Conservation (phyloP, 495 filamentous ascomycete genomes). For the Neurospora sp. region DNA sequence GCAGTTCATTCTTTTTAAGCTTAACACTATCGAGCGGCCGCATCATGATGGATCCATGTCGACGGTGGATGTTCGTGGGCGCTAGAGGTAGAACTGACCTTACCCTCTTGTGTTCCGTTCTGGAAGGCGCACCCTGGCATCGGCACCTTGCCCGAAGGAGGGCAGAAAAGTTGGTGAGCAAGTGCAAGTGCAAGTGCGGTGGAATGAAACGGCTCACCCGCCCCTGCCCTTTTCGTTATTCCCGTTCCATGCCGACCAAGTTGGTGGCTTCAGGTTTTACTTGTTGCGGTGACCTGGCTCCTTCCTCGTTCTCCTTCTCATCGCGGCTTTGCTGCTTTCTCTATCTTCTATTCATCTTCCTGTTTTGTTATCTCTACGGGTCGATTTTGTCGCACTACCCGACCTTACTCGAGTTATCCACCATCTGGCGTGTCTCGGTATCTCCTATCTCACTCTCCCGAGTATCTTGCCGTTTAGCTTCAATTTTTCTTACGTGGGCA, state of each 20-base stretch:
- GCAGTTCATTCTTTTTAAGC: background rate
- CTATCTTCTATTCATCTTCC: background rate
- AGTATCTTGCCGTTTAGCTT: background rate
- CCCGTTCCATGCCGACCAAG: background rate
- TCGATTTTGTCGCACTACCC: background rate
- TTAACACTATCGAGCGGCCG: background rate
- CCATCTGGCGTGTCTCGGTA: background rate
- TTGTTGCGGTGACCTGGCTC: background rate
- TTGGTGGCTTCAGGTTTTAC: background rate
- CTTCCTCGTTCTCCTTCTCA: background rate
- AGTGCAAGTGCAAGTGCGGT: background rate
- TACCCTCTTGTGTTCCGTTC: background rate
- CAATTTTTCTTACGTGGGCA: background rate
- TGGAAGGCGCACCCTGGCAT: background rate
- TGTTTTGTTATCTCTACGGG: background rate
- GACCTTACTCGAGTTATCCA: background rate
- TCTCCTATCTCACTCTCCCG: background rate
- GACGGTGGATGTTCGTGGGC: background rate
- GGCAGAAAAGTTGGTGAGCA: background rate
- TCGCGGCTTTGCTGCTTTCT: background rate
- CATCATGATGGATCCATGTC: background rate
- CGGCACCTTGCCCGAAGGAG: background rate
- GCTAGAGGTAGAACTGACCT: background rate
- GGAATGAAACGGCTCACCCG: background rate
- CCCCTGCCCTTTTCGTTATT: background rate